Base-by-base conservation (phyloP, 73 alveolate genomes). In the Stentor coeruleus region DNA sequence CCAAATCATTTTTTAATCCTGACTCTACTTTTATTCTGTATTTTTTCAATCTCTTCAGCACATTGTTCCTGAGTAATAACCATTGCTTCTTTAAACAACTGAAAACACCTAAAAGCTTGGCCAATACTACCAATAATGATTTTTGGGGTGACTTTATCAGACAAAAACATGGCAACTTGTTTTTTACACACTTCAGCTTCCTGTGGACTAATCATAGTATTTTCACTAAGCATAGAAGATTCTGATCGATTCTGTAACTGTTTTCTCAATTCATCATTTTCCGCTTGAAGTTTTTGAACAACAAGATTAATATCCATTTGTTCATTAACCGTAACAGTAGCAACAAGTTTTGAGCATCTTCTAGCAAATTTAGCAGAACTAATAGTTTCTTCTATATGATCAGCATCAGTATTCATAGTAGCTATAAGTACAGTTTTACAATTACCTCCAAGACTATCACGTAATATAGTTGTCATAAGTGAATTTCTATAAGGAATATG, bases 401-500 rank as follows among this genome's bases (percentile, higher is more conserved):
- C 92, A 39, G 89, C 83, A 76, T 95, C 94, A 39, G 97, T 82
- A 76, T 94, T 86, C 80, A 96, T 91, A 60, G 90, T 96, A 30
- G 99, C 99, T 59, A 95, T 93, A 93, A 95, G 87, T 28, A 95
- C 97, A 6, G 99, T 96, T 83, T 93, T 95, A 87, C 99, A 96
- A 82, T 95, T 96, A 15, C 99, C 99, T 3, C 99, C 99, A 38
- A 96, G 87, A 31, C 96, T 84, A 91, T 96, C 99, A 86, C 96
- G 95, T 59, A 96, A 88, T 30, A 96, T 87, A 3, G 99, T 95
- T 2, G 99, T 96, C 98, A 96, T 91, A 86, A 96, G 82, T 74
- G 99, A 94, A 83, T 96, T 95, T 81, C 99, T 87, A 86, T 95
- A 96, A 55, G 99, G 99, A 38, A 96, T 92, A 89, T 96, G 99